Base-by-base conservation (phyloP, 2,329 filamentous ascomycete species). In the Pseudopithomyces chartarum region DNA sequence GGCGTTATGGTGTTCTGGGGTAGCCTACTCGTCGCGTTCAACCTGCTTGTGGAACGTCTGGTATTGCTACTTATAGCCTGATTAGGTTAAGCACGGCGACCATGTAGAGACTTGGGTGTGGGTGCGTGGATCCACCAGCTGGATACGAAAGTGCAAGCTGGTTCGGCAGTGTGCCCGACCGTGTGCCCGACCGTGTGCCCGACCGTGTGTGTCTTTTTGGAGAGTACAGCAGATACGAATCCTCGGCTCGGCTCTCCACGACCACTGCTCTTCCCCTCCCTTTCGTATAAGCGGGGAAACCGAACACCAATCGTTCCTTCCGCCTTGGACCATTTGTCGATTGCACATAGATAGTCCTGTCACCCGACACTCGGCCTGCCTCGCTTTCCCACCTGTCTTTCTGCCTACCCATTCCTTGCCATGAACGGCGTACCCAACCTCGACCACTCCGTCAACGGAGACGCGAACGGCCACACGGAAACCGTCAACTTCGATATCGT, bases 401-500 rank as follows among this genome's bases (percentile, higher is more conserved):
- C n/a, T 23, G 38, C 19, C 33, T 23, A 17, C 10, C 23, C 45
- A 48, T 20, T 22, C 5, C 40, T 48, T 55, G 58, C 13, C 38
- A 69, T 68, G 65, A 67, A 66, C 59, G 64, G 62, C 22, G 32
- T n/a, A 5, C 47, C 60, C 59, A 29, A 15, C 19, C 34, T n/a
- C 12, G 11, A 36, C 36, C 45, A 19, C 15, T 19, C 36, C 17
- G 32, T 12, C 19, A 23, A 36, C 12, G 45, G 17, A 48, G 19
- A 48, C 55, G 57, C 55, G 54, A 63, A 65, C 54, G 53, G 61
- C 44, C 34, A 61, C 56, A 43, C 55, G 36, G 52, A 45, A 6
- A 15, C 45, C 26, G 29, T 59, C 40, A 50, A 69, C 60, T 79
- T 73, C 62, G 79, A 81, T 62, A 68, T 80, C 26, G 59, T 91